These are phyloP conservation scores for Dryadomyces quercus-mongolicae DNA, from an alignment of 2,329 filamentous ascomycete genomes.

Conservation along the genomic window DNA sequence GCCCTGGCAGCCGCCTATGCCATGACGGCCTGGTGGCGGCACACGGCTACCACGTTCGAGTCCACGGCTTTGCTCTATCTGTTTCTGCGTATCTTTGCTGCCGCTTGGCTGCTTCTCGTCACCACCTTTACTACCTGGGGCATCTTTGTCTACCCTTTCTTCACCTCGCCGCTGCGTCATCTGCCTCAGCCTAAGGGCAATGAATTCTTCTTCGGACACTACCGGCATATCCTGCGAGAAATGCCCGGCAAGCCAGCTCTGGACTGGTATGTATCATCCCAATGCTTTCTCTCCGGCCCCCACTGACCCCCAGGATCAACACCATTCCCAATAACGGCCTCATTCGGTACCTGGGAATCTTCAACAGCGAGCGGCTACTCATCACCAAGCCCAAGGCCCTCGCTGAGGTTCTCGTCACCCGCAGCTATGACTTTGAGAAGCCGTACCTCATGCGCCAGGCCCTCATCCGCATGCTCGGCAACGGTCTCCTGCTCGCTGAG, in stretches of 20 bases:
- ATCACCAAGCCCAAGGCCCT: slow-evolving; percentile 51
- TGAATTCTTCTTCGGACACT: slow-evolving; percentile 38
- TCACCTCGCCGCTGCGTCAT: slow-evolving; percentile 35
- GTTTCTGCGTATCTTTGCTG: slow-evolving; percentile 23
- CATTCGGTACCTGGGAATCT: slow-evolving; percentile 50
- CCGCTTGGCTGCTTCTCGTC: slow-evolving; percentile 23
- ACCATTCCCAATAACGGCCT: slow-evolving; percentile 55
- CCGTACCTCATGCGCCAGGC: slow-evolving; percentile 39
- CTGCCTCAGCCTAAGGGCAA: slow-evolving; percentile 31
- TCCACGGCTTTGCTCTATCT: background rate
- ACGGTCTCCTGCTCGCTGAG: slow-evolving; percentile 68
- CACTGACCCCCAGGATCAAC: slow-evolving; percentile 33
- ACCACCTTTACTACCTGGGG: slow-evolving; percentile 26
- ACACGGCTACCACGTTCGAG: background rate
- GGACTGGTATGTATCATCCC: slow-evolving; percentile 28
- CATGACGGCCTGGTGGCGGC: slow-evolving; percentile 2
- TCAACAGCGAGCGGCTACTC: slow-evolving; percentile 53
- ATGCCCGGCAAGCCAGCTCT: slow-evolving; percentile 31
- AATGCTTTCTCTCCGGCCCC: background rate
- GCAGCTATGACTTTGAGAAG: slow-evolving; percentile 59
- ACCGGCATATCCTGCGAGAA: slow-evolving; percentile 22
- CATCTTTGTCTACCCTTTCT: slow-evolving; percentile 34
- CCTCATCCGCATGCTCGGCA: slow-evolving; percentile 53
- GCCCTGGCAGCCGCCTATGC: slow-evolving; percentile 6
- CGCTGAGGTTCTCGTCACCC: slow-evolving; percentile 57